Percentiles rank a stretch among this genome's conserved stretches.
These are phyloP conservation scores for Cucumis melo DNA, from an alignment of 306 rosid species.

Conservation along the genomic window DNA sequence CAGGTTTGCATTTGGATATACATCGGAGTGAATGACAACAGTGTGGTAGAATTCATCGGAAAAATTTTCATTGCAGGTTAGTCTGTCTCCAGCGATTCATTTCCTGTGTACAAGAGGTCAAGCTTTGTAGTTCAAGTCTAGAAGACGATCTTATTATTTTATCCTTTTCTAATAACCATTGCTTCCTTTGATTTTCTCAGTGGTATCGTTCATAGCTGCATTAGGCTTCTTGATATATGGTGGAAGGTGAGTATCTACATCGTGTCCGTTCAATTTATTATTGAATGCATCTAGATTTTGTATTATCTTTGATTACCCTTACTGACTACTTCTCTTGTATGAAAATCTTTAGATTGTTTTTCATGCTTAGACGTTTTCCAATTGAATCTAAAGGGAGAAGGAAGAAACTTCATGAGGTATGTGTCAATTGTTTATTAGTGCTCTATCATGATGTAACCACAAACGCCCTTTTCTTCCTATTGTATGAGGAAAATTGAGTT, in stretches of 20 bases:
- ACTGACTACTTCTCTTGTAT: neutral
- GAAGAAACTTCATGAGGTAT: constrained; percentile 94
- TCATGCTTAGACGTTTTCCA: constrained; percentile 96
- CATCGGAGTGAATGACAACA: constrained; percentile 58
- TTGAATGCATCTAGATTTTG: constrained; percentile 6
- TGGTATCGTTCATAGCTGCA: constrained; percentile 76
- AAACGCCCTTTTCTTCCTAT: neutral
- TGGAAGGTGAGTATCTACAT: constrained; percentile 66
- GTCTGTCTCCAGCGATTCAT: constrained; percentile 5
- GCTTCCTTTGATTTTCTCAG: constrained; percentile 23
- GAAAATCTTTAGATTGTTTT: constrained; percentile 48
- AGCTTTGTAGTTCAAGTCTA: constrained; percentile 11
- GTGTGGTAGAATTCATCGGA: constrained; percentile 47
- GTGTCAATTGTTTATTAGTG: constrained; percentile 15
- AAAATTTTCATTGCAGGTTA: constrained; percentile 84
- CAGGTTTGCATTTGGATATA: constrained; percentile 86
- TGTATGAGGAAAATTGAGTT: neutral
- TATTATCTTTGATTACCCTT: constrained; percentile 5
- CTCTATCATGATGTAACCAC: constrained; percentile 1
- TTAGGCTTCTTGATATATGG: constrained; percentile 86
- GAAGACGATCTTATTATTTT: neutral
- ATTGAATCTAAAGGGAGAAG: constrained; percentile 98
- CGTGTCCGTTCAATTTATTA: constrained; percentile 5
- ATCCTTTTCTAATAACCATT: neutral
- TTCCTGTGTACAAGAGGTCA: constrained; percentile 5